These are phyloP conservation scores for Apium graveolens DNA, from an alignment of 129 eudicot genomes.

Conservation along the genomic window DNA sequence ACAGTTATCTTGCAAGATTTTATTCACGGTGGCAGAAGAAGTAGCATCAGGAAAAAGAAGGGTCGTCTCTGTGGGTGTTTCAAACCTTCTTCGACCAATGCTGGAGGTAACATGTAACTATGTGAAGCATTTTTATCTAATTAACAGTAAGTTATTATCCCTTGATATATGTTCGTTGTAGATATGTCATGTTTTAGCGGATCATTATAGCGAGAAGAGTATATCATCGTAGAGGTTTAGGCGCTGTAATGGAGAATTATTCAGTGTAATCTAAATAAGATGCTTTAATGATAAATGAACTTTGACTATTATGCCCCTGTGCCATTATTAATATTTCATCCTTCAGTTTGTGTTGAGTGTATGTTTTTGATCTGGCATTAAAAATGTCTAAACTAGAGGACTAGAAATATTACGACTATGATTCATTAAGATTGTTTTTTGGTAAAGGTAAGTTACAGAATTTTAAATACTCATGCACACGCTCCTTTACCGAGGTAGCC, in stretches of 20 bases:
- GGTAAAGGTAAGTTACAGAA: not conserved
- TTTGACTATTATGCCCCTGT: not conserved
- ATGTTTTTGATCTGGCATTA: not conserved
- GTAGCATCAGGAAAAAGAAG: constrained; percentile 44
- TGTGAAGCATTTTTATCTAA: not conserved
- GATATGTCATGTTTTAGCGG: constrained; percentile 7
- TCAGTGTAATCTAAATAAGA: constrained; percentile 13
- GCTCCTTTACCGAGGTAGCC: too few species aligned
- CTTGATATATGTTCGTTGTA: constrained; percentile 7
- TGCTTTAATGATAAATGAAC: not conserved
- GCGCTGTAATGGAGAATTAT: not conserved
- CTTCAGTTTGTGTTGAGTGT: not conserved
- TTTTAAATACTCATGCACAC: too few species aligned
- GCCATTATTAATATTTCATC: not conserved
- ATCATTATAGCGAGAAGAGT: constrained; percentile 4
- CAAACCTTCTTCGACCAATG: constrained; percentile 32
- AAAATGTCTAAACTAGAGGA: not conserved
- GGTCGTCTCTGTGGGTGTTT: constrained; percentile 70
- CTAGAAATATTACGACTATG: not conserved
- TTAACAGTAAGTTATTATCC: not conserved
- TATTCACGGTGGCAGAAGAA: constrained; percentile 47
- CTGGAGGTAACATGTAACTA: constrained; percentile 24
- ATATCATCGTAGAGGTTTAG: not conserved
- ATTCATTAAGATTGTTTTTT: not conserved
- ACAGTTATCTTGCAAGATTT: constrained; percentile 62